A percentile compares a stretch with the other conserved stretches of the same genome.
Conservation (phyloP, 2,329 filamentous ascomycete species). For the Pseudocercospora eumusae region DNA sequence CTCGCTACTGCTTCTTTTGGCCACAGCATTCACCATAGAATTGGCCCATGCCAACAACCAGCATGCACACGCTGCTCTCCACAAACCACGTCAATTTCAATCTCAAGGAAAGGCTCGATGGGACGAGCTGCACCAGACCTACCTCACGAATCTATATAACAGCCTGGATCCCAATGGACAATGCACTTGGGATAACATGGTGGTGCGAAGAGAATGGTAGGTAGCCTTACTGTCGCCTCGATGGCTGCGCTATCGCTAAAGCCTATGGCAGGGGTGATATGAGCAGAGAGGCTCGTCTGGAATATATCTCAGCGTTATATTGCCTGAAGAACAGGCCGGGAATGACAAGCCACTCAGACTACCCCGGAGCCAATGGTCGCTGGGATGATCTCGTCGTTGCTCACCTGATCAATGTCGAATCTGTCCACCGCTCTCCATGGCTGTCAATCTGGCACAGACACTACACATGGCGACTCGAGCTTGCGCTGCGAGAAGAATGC, state of each 20-base stretch:
- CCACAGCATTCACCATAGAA: neutral
- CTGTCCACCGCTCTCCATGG: slow-evolving; percentile 23
- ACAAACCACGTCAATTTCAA: slow-evolving; percentile 5
- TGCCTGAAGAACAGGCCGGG: slow-evolving; percentile 27
- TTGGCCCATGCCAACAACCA: neutral
- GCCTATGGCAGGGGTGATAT: slow-evolving; percentile 24
- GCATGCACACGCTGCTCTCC: neutral
- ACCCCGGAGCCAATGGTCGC: slow-evolving; percentile 25
- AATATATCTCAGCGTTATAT: slow-evolving; percentile 24
- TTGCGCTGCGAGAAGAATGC: slow-evolving; percentile 40
- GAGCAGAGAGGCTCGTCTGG: slow-evolving; percentile 17
- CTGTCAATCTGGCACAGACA: slow-evolving; percentile 24
- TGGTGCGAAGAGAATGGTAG: slow-evolving; percentile 25
- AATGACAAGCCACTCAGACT: slow-evolving; percentile 14
- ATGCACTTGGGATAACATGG: slow-evolving; percentile 28
- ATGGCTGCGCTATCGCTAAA: slow-evolving; percentile 1
- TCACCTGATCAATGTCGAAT: slow-evolving; percentile 17
- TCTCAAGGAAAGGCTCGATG: slow-evolving; percentile 16
- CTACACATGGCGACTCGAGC: slow-evolving; percentile 29
- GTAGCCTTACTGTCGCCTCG: neutral
- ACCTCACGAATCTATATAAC: slow-evolving; percentile 14
- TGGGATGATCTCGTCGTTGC: slow-evolving; percentile 30
- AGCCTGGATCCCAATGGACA: slow-evolving; percentile 18
- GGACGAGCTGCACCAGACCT: slow-evolving; percentile 18
- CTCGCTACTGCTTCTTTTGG: neutral